phyloP scores from a whole-genome alignment of 495 filamentous ascomycete species.

The Cenococcum geophilum region DNA sequence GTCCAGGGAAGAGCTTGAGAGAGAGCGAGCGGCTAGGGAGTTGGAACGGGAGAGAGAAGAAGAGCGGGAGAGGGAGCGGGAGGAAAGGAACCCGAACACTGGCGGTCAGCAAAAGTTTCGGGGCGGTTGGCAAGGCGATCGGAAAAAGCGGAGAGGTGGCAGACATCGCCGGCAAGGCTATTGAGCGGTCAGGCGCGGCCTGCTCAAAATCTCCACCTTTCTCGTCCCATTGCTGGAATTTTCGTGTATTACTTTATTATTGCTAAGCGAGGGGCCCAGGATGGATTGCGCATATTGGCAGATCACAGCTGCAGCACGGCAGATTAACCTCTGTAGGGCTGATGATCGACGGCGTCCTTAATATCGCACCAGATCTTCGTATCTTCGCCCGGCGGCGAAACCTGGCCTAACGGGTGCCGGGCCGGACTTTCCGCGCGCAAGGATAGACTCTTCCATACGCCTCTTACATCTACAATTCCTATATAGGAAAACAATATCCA shows the following conservation, averaged over 20 bases:
- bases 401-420: no score
- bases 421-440: no score
- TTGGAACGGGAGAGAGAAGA: conserved; percentile 48
- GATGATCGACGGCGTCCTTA: conserved; percentile 2
- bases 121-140: conserved; percentile 22
- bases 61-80: conserved; percentile 27
- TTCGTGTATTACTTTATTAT: background rate
- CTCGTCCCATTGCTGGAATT: background rate
- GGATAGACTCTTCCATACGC: no score
- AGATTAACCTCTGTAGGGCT: background rate
- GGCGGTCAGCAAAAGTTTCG: conserved; percentile 15
- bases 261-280: background rate
- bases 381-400: no score
- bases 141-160: conserved; percentile 18
- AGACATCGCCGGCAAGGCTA: conserved; percentile 13
- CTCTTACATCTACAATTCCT: no score
- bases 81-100: conserved; percentile 24
- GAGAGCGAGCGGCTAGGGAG: conserved; percentile 47
- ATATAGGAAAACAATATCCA: no score
- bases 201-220: background rate
- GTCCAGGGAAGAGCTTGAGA: conserved; percentile 47
- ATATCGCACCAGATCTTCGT: background rate
- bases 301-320: background rate
- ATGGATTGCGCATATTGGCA: background rate
- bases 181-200: background rate